These are phyloP conservation scores for Graphilbum fragrans DNA, from an alignment of 2,329 filamentous ascomycete genomes.

Conservation along the genomic window DNA sequence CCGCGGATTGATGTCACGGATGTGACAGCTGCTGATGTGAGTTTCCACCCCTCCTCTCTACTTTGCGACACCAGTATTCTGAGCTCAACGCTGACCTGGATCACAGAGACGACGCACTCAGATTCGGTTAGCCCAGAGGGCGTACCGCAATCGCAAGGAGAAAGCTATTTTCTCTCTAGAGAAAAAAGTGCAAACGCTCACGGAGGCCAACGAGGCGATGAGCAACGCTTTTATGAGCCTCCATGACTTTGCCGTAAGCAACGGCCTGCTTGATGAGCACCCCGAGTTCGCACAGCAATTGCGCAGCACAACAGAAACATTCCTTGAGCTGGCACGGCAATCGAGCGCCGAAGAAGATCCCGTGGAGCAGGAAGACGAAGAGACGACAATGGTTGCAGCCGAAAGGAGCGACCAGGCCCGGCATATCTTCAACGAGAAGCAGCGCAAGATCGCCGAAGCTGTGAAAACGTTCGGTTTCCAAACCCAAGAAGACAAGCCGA, in stretches of 20 bases:
- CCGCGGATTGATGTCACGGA: conserved; percentile 67
- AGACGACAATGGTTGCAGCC: background rate
- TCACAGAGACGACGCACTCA: conserved; percentile 72
- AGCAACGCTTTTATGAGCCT: conserved; percentile 57
- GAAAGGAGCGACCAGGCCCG: background rate
- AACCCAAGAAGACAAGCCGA: conserved; percentile 7
- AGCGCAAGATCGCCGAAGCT: conserved; percentile 2
- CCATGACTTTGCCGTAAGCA: conserved; percentile 46
- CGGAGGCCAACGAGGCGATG: conserved; percentile 60
- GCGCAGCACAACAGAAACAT: conserved; percentile 41
- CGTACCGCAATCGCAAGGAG: conserved; percentile 78
- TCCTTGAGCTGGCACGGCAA: conserved; percentile 41
- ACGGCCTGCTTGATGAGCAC: conserved; percentile 43
- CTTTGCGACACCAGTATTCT: background rate
- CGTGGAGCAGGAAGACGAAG: background rate
- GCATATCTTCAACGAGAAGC: background rate
- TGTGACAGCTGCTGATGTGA: conserved; percentile 51
- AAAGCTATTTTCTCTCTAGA: conserved; percentile 64
- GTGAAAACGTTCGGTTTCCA: conserved; percentile 5
- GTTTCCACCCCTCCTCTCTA: background rate
- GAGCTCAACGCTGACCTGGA: too few species aligned
- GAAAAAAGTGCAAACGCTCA: conserved; percentile 56
- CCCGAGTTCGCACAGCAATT: conserved; percentile 47
- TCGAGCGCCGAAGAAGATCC: conserved; percentile 25
- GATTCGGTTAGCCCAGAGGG: conserved; percentile 74